Evolutionary conservation across 306 rosid genomes (phyloP).

Genomic region (Fragaria iinumae): DNA sequence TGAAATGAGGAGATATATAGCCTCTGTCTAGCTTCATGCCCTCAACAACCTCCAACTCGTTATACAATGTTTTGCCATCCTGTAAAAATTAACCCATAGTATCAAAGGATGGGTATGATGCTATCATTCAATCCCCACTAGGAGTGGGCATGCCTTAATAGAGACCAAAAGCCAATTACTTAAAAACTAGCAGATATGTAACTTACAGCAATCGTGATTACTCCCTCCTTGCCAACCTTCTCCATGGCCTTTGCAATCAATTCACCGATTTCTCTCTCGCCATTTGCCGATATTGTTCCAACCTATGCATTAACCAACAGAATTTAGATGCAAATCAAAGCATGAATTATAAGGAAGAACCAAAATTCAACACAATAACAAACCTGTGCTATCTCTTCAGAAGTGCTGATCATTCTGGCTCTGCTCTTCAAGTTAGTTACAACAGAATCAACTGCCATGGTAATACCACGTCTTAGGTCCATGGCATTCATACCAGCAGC

Average conservation of each 20-base stretch:
- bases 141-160: not conserved
- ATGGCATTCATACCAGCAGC: constrained; percentile 98
- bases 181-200: not conserved
- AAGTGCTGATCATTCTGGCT: constrained; percentile 91
- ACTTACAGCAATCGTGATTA: constrained; percentile 85
- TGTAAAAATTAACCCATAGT: constrained; percentile 36
- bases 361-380: not conserved
- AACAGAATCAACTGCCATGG: constrained; percentile 84
- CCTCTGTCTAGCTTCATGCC: constrained; percentile 99
- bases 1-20: constrained; percentile 88
- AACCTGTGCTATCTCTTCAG: constrained; percentile 98
- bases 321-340: not conserved
- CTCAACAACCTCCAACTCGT: constrained; percentile 97
- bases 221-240: constrained; percentile 98
- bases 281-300: constrained; percentile 92
- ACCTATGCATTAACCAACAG: constrained; percentile 42
- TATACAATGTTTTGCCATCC: constrained; percentile 90
- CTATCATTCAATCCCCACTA: not conserved
- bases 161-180: not conserved
- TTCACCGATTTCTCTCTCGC: constrained; percentile 95
- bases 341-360: not conserved
- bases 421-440: constrained; percentile 88
- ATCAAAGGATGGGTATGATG: not conserved
- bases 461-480: constrained; percentile 92
- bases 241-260: constrained; percentile 97